Evolutionary conservation across 2,329 filamentous ascomycete species (phyloP).

Genomic region (Cercospora berteroae): DNA sequence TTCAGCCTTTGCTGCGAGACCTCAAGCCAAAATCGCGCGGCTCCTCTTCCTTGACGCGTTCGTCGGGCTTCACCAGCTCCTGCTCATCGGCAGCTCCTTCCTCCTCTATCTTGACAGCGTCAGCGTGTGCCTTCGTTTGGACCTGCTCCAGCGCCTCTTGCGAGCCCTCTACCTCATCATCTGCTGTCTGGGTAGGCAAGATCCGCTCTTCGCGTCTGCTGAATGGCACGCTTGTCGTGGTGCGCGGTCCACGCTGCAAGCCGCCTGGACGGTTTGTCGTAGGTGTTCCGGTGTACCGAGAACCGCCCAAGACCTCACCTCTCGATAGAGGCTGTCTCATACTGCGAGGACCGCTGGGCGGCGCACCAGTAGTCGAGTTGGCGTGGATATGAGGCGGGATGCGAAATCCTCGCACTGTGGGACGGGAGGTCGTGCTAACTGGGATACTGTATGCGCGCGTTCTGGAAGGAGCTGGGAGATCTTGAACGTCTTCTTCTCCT

Average conservation of each 20-base stretch:
- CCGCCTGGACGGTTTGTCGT: neutral
- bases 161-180: neutral
- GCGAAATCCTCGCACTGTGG: neutral
- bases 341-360: neutral
- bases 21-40: neutral
- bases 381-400: neutral
- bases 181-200: neutral
- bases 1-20: neutral
- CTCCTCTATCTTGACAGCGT: neutral
- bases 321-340: neutral
- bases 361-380: neutral
- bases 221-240: neutral
- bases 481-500: neutral
- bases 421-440: neutral
- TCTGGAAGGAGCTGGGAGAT: neutral
- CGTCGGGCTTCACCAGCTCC: neutral
- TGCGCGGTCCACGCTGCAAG: neutral
- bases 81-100: neutral
- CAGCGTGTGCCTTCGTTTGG: neutral
- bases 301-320: neutral
- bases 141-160: neutral
- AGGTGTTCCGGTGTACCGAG: neutral
- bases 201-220: neutral
- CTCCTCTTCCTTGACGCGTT: neutral
- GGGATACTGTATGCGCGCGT: neutral